Base-by-base conservation (phyloP, 2,329 filamentous ascomycete species). In the Pseudopithomyces chartarum region DNA sequence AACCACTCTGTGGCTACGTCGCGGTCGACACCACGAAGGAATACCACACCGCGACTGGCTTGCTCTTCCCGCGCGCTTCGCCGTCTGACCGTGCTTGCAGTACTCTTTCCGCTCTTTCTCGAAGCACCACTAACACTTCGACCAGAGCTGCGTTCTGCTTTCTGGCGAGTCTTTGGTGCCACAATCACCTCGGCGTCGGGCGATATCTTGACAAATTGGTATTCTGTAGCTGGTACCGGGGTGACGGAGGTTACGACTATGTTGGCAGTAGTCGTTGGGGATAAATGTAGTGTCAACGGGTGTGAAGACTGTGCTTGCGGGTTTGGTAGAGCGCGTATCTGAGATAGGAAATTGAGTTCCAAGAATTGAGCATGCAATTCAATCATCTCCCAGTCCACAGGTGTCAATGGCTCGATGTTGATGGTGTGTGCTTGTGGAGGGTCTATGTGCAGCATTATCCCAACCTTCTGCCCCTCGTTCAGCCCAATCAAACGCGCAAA, bases 301-400 rank as follows among this genome's bases (percentile, higher is more conserved):
- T 99, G 93, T 26, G 87, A 80, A 34, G 82, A 79, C 13, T 85
- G 79, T 15, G 81, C 73, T 22, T 84, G 80, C 17, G 94, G 94
- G 74, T 97, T 98, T 22, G 94, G 94, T 20, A 99, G 82, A 17
- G 94, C 94, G 67, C 95, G 89, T 66, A 99, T 93, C 79, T 99
- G 95, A 43, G 89, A 90, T 32, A 97, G 82, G 51, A 99, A 87
- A 75, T 99, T 98, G 62, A 97, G 83, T 73, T 99, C 95, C 49
- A 99, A 82, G 71, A 98, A 99, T 15, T 90, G 95, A 5, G 95
- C 95, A 79, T 99, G 95, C 1, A 99, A 82, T 76, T 99, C 95
- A 67, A 99, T 98, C 68, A 98, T 96, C 78, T 99, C 95, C 95
- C 95, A 99, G 73, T 99, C 95, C 56, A 96, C 92, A 1, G 94